Evolutionary conservation across 208 protist species (phyloP).

Genomic region (Novymonas esmeraldas): DNA sequence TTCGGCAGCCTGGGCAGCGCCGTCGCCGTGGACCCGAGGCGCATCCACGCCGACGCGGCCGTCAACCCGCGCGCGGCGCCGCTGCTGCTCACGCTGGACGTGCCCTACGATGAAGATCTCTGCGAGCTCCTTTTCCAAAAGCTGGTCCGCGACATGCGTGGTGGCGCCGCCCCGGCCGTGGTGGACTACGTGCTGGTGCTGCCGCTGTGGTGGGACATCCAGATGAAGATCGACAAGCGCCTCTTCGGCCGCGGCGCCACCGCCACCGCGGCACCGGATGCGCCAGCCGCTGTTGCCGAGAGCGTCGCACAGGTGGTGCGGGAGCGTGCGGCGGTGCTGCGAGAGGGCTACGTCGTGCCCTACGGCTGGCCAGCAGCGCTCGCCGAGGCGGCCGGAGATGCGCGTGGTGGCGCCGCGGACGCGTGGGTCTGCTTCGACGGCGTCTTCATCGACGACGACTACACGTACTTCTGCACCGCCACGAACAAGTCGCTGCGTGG

Average conservation of each 20-base stretch:
- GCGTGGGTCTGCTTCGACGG: conserved; percentile 81
- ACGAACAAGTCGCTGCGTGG: conserved; percentile 79
- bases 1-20: conserved; percentile 89
- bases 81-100: conserved; percentile 84
- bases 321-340: conserved; percentile 52
- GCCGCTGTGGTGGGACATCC: conserved; percentile 86
- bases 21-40: conserved; percentile 56
- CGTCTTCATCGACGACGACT: conserved; percentile 73
- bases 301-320: conserved; percentile 35
- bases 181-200: conserved; percentile 88
- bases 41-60: conserved; percentile 29
- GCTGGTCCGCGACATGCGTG: conserved; percentile 66
- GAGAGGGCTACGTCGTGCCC: conserved; percentile 55
- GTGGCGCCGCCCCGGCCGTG: conserved; percentile 11
- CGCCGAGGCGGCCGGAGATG: conserved; percentile 44
- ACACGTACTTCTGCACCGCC: conserved; percentile 84
- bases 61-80: conserved; percentile 47
- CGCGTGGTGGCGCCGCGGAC: conserved; percentile 11
- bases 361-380: conserved; percentile 71
- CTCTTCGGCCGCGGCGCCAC: conserved; percentile 43
- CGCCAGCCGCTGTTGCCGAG: background rate
- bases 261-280: background rate
- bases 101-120: conserved; percentile 90
- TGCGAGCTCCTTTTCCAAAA: conserved; percentile 88
- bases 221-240: conserved; percentile 61